These are phyloP conservation scores for Penicillium subrubescens DNA, from an alignment of 495 filamentous ascomycete genomes.

Conservation along the genomic window DNA sequence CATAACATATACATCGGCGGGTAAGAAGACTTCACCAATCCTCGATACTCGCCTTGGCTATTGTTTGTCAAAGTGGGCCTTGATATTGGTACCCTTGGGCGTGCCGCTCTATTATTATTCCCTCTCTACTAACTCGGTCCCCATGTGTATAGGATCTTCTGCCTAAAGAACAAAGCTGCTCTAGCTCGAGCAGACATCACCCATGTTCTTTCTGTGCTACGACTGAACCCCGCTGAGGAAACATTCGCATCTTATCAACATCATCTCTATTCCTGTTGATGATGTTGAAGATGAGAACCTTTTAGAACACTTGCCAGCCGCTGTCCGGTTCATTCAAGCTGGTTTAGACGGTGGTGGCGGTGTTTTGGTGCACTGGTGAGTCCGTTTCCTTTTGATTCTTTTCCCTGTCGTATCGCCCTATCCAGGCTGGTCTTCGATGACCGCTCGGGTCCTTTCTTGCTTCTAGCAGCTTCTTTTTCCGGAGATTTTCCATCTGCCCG, in stretches of 20 bases:
- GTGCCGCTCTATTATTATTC: background rate
- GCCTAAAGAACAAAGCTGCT: constrained; percentile 65
- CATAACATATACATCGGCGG: constrained; percentile 81
- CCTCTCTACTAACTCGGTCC: constrained; percentile 8
- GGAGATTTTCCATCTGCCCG: background rate
- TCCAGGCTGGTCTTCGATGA: background rate
- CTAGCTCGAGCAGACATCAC: constrained; percentile 77
- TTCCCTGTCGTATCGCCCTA: background rate
- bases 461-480: background rate
- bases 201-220: constrained; percentile 84
- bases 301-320: constrained; percentile 72
- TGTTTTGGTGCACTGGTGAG: constrained; percentile 77
- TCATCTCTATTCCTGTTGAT: constrained; percentile 77
- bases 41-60: constrained; percentile 1
- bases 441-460: background rate
- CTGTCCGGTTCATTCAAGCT: constrained; percentile 78
- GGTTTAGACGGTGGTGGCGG: constrained; percentile 67
- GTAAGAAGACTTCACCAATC: constrained; percentile 52
- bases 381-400: constrained; percentile 13
- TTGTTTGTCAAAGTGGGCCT: constrained; percentile 17
- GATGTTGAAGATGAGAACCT: constrained; percentile 87
- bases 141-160: constrained; percentile 63
- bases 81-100: background rate
- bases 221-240: constrained; percentile 54
- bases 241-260: constrained; percentile 58